Evolutionary conservation across 257 asterid species (phyloP).

Genomic region (Pogostemon cablin): DNA sequence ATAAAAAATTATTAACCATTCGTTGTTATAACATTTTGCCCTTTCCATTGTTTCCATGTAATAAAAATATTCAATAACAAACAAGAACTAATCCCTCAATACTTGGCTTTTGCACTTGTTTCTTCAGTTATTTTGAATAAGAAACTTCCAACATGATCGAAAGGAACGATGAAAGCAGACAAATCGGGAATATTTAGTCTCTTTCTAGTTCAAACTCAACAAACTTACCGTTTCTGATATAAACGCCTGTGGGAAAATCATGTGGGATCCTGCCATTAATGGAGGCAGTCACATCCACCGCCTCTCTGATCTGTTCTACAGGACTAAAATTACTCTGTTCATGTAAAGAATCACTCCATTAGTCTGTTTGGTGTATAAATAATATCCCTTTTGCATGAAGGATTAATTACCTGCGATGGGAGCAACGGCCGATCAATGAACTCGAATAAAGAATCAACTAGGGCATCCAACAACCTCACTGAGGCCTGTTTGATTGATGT

Average conservation of each 20-base stretch:
- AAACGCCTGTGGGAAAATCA: conserved; percentile 65
- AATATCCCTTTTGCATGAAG: too few species aligned
- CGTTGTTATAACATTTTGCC: background rate
- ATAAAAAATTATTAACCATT: background rate
- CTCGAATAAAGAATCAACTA: conserved; percentile 48
- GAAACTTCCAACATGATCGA: conserved; percentile 1
- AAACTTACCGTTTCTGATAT: conserved; percentile 62
- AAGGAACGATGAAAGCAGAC: conserved; percentile 24
- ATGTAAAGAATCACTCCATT: background rate
- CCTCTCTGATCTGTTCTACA: conserved; percentile 55
- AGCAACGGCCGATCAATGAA: conserved; percentile 53
- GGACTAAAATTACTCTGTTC: conserved; percentile 66
- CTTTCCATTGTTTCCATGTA: background rate
- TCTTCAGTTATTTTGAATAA: background rate
- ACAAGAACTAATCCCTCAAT: conserved; percentile 7
- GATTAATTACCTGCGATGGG: conserved; percentile 59
- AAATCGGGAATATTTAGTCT: background rate
- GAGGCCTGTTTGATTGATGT: conserved; percentile 41
- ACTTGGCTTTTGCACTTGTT: conserved; percentile 1
- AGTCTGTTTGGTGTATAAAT: too few species aligned
- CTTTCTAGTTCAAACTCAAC: background rate
- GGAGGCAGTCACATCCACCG: conserved; percentile 27
- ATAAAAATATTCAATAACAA: background rate
- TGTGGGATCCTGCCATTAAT: conserved; percentile 56
- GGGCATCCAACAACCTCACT: conserved; percentile 42